These are phyloP conservation scores for Solanum hybrid DNA, from an alignment of 305 asterid genomes.

Conservation along the genomic window DNA sequence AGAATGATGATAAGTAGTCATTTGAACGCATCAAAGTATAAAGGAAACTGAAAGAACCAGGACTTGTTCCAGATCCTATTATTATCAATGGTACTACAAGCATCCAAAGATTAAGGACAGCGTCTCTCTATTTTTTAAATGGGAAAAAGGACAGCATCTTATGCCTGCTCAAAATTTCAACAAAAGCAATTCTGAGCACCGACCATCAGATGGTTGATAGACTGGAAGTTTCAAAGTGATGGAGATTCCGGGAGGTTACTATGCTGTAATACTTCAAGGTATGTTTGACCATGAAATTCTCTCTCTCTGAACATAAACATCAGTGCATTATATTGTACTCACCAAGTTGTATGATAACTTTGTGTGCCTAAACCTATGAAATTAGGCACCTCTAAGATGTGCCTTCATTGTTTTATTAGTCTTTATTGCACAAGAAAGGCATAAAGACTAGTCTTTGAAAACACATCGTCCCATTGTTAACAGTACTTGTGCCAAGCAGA, in stretches of 20 bases:
- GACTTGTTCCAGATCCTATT: not conserved
- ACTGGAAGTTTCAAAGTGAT: not conserved
- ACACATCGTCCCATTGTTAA: not conserved
- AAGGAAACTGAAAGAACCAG: not conserved
- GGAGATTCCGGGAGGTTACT: not conserved
- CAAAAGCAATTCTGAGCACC: not conserved
- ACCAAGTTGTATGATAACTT: not conserved
- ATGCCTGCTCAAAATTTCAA: not conserved
- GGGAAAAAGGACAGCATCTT: not conserved
- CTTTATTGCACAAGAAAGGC: not conserved
- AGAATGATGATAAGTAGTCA: not conserved
- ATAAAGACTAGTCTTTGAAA: not conserved
- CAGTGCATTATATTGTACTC: not conserved
- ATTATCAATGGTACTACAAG: not conserved
- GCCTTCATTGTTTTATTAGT: not conserved
- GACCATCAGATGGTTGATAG: not conserved
- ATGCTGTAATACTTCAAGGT: not conserved
- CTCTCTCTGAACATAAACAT: not conserved
- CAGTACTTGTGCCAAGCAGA: not conserved
- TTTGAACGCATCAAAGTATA: not conserved
- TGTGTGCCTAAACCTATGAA: not conserved
- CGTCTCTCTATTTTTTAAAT: not conserved
- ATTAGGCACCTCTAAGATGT: slow-evolving; percentile 1
- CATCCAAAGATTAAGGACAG: not conserved
- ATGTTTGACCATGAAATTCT: not conserved